phyloP scores from a whole-genome alignment of 2,329 filamentous ascomycete genomes.

The Microdochium nivale region DNA sequence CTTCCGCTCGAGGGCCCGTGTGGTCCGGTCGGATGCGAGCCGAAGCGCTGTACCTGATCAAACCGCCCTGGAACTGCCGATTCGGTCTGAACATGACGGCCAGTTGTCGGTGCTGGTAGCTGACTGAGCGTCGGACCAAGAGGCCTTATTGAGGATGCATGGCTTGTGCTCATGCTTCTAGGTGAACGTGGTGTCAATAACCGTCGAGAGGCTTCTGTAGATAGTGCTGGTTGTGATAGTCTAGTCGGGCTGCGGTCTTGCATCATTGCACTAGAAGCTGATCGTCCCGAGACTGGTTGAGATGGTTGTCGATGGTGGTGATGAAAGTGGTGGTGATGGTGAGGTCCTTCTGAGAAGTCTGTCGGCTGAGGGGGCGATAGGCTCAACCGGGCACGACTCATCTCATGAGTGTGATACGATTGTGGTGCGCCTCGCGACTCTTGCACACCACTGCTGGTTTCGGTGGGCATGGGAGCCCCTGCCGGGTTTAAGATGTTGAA shows the following conservation, averaged over 20 bases:
- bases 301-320: constrained; percentile 7
- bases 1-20: background rate
- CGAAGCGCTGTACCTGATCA: background rate
- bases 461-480: constrained; percentile 13
- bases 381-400: background rate
- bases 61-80: background rate
- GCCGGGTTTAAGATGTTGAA: constrained; percentile 36
- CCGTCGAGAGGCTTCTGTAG: constrained; percentile 28
- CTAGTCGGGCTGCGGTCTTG: constrained; percentile 22
- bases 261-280: constrained; percentile 9
- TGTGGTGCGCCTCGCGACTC: background rate
- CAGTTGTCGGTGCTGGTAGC: background rate
- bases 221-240: constrained; percentile 17
- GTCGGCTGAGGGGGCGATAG: background rate
- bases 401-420: background rate
- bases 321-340: background rate
- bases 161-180: constrained; percentile 40
- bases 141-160: constrained; percentile 3
- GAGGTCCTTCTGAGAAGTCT: background rate
- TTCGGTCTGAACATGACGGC: background rate
- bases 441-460: background rate
- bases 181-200: constrained; percentile 53
- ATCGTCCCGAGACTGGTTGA: constrained; percentile 5
- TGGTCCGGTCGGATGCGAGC: background rate
- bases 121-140: background rate